These are phyloP conservation scores for Boechera retrofracta DNA, from an alignment of 345 rosid species.

Conservation along the genomic window DNA sequence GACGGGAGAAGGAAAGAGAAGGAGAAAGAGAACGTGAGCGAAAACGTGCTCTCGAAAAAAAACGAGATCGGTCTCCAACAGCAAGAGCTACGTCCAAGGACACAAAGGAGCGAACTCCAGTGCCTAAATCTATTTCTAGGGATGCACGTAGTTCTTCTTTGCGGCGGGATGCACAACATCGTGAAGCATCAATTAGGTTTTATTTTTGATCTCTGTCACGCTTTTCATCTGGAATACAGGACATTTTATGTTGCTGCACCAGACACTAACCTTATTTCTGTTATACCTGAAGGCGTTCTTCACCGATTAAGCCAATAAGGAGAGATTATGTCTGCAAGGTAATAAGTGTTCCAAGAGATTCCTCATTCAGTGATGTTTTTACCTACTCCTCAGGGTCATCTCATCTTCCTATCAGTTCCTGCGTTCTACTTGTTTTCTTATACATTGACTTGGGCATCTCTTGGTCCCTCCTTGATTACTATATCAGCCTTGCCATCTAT, in stretches of 20 bases:
- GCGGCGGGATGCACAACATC: constrained; percentile 76
- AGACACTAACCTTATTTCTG: constrained; percentile 83
- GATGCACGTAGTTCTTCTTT: constrained; percentile 80
- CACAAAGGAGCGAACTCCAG: constrained; percentile 60
- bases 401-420: constrained; percentile 39
- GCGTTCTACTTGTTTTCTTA: constrained; percentile 30
- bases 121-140: constrained; percentile 57
- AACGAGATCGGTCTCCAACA: constrained; percentile 55
- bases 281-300: constrained; percentile 96
- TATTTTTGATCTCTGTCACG: constrained; percentile 73
- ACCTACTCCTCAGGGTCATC: constrained; percentile 46
- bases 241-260: constrained; percentile 58
- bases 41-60: constrained; percentile 65
- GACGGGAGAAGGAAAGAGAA: constrained; percentile 79
- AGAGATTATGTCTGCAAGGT: constrained; percentile 99
- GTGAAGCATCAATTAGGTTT: constrained; percentile 90
- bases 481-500: constrained; percentile 15
- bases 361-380: constrained; percentile 53
- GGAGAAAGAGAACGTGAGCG: constrained; percentile 75
- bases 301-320: constrained; percentile 92
- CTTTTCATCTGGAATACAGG: constrained; percentile 72
- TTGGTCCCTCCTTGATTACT: constrained; percentile 9
- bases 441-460: constrained; percentile 28
- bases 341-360: constrained; percentile 63
- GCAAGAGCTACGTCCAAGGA: constrained; percentile 43